A percentile compares a stretch with the other conserved stretches of the same genome.
phyloP scores from a whole-genome alignment of 306 rosid species.

The Rosa chinensis region DNA sequence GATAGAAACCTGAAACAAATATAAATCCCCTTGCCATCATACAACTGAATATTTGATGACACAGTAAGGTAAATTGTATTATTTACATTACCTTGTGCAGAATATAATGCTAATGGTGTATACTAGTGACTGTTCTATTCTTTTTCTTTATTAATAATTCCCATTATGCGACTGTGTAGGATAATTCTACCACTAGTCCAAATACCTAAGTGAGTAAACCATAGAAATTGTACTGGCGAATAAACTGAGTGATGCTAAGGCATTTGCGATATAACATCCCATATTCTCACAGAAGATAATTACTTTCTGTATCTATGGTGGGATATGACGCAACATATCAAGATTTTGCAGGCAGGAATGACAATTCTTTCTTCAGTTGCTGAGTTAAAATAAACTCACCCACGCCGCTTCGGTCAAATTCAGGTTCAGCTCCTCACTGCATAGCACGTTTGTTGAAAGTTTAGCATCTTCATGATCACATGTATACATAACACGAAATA shows the following conservation, averaged over 20 bases:
- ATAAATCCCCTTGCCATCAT: neutral
- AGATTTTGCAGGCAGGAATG: neutral
- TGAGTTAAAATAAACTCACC: constrained; percentile 49
- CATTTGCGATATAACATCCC: neutral
- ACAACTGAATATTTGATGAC: constrained; percentile 2
- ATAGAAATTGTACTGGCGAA: neutral
- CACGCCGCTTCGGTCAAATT: constrained; percentile 94
- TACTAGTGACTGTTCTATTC: no score
- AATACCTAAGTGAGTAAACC: neutral
- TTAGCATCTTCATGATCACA: constrained; percentile 24
- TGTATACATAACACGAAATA: neutral
- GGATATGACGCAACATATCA: neutral
- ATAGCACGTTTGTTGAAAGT: constrained; percentile 29
- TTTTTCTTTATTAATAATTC: neutral
- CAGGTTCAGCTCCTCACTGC: constrained; percentile 91
- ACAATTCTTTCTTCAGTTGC: constrained; percentile 4
- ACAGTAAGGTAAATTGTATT: neutral
- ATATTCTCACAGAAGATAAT: constrained; percentile 1
- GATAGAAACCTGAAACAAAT: constrained; percentile 78
- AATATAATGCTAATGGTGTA: neutral
- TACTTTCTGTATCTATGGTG: neutral
- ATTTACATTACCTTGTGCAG: neutral
- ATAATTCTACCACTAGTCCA: neutral
- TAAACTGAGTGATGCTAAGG: neutral
- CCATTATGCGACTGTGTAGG: neutral